phyloP scores from a whole-genome alignment of 495 filamentous ascomycete species.

The Podospora pseudocomata region DNA sequence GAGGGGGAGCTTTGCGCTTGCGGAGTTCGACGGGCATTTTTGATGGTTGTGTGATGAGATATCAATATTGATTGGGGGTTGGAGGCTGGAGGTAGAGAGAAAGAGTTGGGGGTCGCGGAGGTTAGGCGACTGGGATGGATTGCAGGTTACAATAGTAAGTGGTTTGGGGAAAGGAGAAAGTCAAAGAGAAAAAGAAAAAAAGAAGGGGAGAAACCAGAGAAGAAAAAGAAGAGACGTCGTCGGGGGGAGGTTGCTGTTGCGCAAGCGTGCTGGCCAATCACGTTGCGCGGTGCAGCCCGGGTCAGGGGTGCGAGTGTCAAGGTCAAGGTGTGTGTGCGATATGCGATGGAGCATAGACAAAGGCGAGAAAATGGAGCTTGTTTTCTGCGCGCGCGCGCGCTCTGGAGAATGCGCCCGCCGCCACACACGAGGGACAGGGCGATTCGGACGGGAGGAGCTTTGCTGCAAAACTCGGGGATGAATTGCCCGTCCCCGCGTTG shows the following conservation, averaged over 20 bases:
- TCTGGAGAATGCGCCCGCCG: neutral
- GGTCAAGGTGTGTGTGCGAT: neutral
- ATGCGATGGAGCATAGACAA: neutral
- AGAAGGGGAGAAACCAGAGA: conserved; percentile 12
- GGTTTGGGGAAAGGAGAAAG: conserved; percentile 6
- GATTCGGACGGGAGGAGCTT: neutral
- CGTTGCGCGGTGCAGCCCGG: conserved; percentile 8
- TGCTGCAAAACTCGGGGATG: neutral
- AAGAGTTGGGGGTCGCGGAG: conserved; percentile 10
- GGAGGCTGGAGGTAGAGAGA: neutral
- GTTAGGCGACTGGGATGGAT: conserved; percentile 14
- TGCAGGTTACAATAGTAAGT: neutral
- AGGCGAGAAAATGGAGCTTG: neutral
- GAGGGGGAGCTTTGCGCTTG: conserved; percentile 68
- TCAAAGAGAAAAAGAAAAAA: neutral
- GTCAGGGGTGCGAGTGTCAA: neutral
- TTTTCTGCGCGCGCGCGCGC: neutral
- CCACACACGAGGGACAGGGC: neutral
- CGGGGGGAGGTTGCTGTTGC: conserved; percentile 37
- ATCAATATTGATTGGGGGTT: neutral
- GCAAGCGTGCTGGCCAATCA: conserved; percentile 33
- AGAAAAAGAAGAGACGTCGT: conserved; percentile 22
- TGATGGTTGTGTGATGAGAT: conserved; percentile 1
- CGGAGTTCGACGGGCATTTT: conserved; percentile 61
- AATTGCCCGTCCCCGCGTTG: neutral